Base-by-base conservation (phyloP, 345 rosid genomes). In the Reutealis trisperma region DNA sequence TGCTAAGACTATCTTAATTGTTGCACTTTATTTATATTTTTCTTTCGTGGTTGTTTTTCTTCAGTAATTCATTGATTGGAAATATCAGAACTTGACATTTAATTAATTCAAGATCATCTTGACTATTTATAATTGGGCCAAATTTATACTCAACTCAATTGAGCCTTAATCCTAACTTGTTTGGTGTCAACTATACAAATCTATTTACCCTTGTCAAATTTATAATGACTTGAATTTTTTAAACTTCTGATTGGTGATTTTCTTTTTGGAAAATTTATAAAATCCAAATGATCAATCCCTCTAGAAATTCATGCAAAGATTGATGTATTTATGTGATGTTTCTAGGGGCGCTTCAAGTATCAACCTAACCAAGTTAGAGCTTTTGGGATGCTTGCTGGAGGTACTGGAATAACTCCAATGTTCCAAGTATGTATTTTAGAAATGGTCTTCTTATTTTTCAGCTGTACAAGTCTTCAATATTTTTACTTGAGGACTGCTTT, bases 391-490 rank as follows among this genome's bases (percentile, higher is more conserved):
- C 72, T 81, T 47, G 78, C 84, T 59, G 84, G 84, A 67, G 84
- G 84, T 49, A 76, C 84, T 47, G 84, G 84, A 47, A 77, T 81
- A 27, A 77, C 84, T 42, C 84, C 84, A 42, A 81, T 81, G 84
- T 81, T 81, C 77, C 84, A 81, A 52, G 84, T 81, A 67, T 37
- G 49, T 44, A 21, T 42, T 37, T 37, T 16, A 8, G 49, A 41
- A 24, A 67, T 25, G 21, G 42, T 18, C n/a, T 3, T 34, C 19
- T 32, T 27, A 7, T 67, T 42, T 60, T 76, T 1, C n/a, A 37
- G 14, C 2, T n/a, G 32, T 41, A 3, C 5, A 5, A 55, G 34
- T 32, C 22, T 4, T 68, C 18, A 25, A 34, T n/a, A 32, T 11
- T 19, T 21, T 32, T 15, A 9, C 54, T 60, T 51, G 22, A 25